Conservation (phyloP, 2,329 filamentous ascomycete genomes). For the Fusarium sp. region DNA sequence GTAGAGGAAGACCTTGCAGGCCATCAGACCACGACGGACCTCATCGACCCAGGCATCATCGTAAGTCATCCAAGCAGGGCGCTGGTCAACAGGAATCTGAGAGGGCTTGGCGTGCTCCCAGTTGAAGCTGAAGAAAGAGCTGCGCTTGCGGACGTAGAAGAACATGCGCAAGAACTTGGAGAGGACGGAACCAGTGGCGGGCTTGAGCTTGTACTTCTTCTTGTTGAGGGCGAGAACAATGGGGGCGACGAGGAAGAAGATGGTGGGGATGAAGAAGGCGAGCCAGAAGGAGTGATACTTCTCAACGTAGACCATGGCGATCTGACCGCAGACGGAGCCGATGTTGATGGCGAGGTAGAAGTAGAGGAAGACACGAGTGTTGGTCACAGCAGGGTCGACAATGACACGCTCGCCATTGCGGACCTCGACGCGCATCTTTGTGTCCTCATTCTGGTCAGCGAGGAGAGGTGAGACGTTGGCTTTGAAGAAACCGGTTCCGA, state of each 20-base stretch:
- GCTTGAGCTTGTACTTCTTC: conserved; percentile 67
- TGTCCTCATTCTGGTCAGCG: conserved; percentile 74
- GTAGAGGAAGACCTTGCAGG: conserved; percentile 78
- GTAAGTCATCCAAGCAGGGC: conserved; percentile 81
- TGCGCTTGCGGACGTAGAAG: conserved; percentile 68
- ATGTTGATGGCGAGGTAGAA: conserved; percentile 69
- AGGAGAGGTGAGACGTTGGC: conserved; percentile 79
- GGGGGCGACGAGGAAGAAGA: conserved; percentile 71
- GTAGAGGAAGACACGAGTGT: conserved; percentile 75
- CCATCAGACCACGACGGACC: conserved; percentile 73
- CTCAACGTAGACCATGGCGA: conserved; percentile 76
- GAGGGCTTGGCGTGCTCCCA: conserved; percentile 78
- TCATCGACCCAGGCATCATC: conserved; percentile 87
- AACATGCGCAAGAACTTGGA: conserved; percentile 73
- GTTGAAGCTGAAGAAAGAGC: conserved; percentile 71
- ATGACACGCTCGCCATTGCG: conserved; percentile 73
- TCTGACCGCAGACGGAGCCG: conserved; percentile 68
- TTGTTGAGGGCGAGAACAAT: conserved; percentile 69
- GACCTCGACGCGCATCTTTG: conserved; percentile 65
- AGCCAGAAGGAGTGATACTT: conserved; percentile 82
- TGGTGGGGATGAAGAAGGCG: conserved; percentile 73
- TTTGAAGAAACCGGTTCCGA: conserved; percentile 85
- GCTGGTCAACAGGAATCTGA: conserved; percentile 61
- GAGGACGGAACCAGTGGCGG: conserved; percentile 77
- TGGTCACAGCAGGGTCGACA: conserved; percentile 74